Evolutionary conservation across 202 grass and related monocot genomes (phyloP).

Genomic region (Panicum virgatum): DNA sequence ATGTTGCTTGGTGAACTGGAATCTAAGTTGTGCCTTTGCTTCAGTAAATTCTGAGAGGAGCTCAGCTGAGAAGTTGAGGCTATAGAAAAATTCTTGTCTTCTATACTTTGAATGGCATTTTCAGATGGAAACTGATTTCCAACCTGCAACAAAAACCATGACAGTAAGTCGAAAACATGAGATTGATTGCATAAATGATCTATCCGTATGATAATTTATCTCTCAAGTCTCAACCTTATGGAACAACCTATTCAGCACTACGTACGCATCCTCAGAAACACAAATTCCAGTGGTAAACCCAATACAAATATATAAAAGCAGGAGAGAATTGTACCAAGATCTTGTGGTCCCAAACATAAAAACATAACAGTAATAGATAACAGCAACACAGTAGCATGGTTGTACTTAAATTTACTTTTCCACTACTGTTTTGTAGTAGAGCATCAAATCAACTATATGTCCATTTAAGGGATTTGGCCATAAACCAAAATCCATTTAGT

Average conservation of each 20-base stretch:
- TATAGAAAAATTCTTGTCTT: slow-evolving; percentile 53
- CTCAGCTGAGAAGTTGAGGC: slow-evolving; percentile 52
- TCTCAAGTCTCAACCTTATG: not conserved
- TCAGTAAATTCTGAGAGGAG: slow-evolving; percentile 46
- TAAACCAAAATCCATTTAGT: not conserved
- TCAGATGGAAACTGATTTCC: slow-evolving; percentile 52
- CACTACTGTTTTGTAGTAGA: not conserved
- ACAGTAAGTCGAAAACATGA: slow-evolving; percentile 9
- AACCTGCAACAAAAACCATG: slow-evolving; percentile 45
- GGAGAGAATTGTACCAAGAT: not conserved
- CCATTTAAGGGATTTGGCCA: not conserved
- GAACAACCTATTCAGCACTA: slow-evolving; percentile 2
- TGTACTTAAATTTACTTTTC: not conserved
- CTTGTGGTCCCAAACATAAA: not conserved
- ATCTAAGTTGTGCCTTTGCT: slow-evolving; percentile 51
- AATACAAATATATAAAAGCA: not conserved
- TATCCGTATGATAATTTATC: not conserved
- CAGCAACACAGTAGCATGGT: not conserved
- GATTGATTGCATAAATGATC: slow-evolving; percentile 17
- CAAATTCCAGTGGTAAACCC: slow-evolving; percentile 5
- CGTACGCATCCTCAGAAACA: slow-evolving; percentile 9
- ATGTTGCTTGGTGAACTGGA: slow-evolving; percentile 61
- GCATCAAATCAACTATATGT: not conserved
- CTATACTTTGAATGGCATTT: slow-evolving; percentile 44
- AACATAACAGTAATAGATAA: not conserved